These are phyloP conservation scores for Mycena galopus DNA, from an alignment of 768 basidiomycete genomes.

Conservation along the genomic window DNA sequence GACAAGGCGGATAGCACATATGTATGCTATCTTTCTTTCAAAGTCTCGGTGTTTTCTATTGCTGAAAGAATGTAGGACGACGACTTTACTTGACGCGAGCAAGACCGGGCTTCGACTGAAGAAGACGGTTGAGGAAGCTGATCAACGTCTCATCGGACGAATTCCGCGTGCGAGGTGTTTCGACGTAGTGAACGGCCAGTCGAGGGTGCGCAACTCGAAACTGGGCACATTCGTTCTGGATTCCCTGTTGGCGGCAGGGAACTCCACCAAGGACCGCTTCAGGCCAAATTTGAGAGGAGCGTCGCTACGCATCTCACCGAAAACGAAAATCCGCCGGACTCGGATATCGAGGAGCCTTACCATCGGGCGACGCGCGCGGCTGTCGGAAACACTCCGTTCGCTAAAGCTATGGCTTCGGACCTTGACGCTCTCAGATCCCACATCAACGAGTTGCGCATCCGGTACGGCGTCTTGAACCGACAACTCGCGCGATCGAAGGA, in stretches of 20 bases:
- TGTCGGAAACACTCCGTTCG: not conserved
- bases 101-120: conserved; percentile 63
- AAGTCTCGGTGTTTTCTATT: not conserved
- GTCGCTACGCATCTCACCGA: not conserved
- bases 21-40: conserved; percentile 48
- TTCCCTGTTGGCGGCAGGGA: conserved; percentile 5
- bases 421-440: not conserved
- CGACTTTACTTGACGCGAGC: conserved; percentile 60
- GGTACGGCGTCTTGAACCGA: not conserved
- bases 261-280: not conserved
- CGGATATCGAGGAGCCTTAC: not conserved
- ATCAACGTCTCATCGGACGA: conserved; percentile 44
- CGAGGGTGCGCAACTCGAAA: not conserved
- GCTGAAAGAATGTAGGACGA: conserved; percentile 54
- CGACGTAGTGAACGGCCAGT: conserved; percentile 1
- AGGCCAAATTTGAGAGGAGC: conserved; percentile 2
- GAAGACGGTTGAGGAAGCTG: conserved; percentile 40
- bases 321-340: not conserved
- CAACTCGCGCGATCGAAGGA: not conserved
- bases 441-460: not conserved
- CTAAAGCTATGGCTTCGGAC: not conserved
- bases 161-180: conserved; percentile 7
- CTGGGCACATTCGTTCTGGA: conserved; percentile 23
- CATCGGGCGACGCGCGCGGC: not conserved
- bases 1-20: conserved; percentile 57